Evolutionary conservation across 139 green algal genomes (phyloP), one percentile per base, ranked within the genome.

Genomic region (Chlamydomonas eustigma): DNA sequence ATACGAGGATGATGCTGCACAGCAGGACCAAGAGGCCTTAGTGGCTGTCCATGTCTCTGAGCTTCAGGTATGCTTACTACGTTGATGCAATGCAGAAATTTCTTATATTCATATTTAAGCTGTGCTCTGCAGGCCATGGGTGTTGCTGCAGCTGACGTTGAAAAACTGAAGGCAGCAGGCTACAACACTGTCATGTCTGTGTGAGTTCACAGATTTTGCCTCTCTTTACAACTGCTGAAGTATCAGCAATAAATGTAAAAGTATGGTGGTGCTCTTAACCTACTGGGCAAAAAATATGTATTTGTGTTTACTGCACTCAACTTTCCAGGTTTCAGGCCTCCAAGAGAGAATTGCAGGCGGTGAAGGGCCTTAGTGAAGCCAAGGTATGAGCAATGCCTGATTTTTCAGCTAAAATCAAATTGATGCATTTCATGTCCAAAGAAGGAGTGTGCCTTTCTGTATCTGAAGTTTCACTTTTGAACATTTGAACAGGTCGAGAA

Each of bases 331-430:
- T 58, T 12, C 44, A 28, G 44, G 84, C 91, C 18, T 79, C 90
- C 25, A 96, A 90, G 79, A 92, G 89, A 32, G 89, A 97, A 68
- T 86, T 99, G 2, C 64, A 77, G 1, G 77, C 81, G 8, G 94
- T 99, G 82, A 99, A 98, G 72, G 96, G 96, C 39, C 78, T 99
- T 33, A 98, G 92, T 78, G 95, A 99, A 68, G 88, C 87, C 8
- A 99, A 99, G 76, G 92, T 58, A 12, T 28, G 44, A 28, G 44
- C 44, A 28, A 28, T 58, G 44, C 44, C 12, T 58, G 94, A 4
- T 85, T 93, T 32, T 58, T 58, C 12, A 58, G 12, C 12, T 18
- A 58, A 98, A 98, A 80, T 75, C 98, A 25, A 90, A 94, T 66
- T 87, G n/a, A n/a, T n/a, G n/a, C n/a, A n/a, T n/a, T n/a, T n/a